Percentiles rank a stretch among this genome's conserved stretches.
Conservation (phyloP, 2,329 filamentous ascomycete genomes). For the Phoma sp. region DNA sequence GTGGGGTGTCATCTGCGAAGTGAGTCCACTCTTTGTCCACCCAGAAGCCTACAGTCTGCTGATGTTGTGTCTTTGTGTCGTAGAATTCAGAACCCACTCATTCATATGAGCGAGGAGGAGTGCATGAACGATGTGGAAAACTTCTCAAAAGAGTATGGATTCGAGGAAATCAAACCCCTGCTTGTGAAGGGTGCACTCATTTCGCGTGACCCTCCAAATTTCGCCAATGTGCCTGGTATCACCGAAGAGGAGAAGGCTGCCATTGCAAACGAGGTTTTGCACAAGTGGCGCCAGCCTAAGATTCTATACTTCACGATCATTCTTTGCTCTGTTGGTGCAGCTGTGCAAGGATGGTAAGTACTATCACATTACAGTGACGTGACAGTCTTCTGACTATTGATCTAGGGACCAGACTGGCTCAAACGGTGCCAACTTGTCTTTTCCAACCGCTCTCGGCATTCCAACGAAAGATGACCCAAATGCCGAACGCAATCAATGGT, state of each 20-base stretch:
- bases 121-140: slow-evolving; percentile 65
- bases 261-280: slow-evolving; percentile 49
- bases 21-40: too few species aligned
- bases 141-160: slow-evolving; percentile 67
- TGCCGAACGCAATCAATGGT: slow-evolving; percentile 38
- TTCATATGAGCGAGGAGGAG: slow-evolving; percentile 60
- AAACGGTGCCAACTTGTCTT: slow-evolving; percentile 65
- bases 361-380: slow-evolving; percentile 52
- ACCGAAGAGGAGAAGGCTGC: slow-evolving; percentile 26
- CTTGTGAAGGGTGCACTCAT: slow-evolving; percentile 68
- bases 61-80: too few species aligned
- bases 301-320: slow-evolving; percentile 71
- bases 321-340: slow-evolving; percentile 72
- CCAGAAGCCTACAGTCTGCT: too few species aligned
- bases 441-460: slow-evolving; percentile 54
- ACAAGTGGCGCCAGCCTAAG: slow-evolving; percentile 63
- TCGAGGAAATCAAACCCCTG: slow-evolving; percentile 64
- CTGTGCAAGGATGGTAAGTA: slow-evolving; percentile 57
- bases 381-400: slow-evolving; percentile 51
- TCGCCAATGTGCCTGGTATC: slow-evolving; percentile 23
- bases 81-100: slow-evolving; percentile 65
- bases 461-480: slow-evolving; percentile 29
- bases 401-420: slow-evolving; percentile 68
- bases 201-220: slow-evolving; percentile 62
- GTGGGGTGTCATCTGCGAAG: slow-evolving; percentile 13